These are phyloP conservation scores for Trichomonas vaginalis DNA, from an alignment of 208 protist species.

Conservation along the genomic window DNA sequence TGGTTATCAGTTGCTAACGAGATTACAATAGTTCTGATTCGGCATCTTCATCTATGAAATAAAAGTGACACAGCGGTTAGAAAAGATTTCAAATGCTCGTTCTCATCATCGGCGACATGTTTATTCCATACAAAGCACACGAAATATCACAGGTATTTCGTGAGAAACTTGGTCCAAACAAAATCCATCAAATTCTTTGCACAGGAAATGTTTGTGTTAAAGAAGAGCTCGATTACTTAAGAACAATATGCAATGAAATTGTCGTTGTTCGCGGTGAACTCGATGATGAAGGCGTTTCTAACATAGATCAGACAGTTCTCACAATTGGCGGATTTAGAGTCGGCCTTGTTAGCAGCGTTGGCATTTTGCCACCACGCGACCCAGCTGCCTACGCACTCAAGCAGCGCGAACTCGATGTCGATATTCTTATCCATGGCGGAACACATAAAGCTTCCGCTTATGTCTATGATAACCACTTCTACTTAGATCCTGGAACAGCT, in stretches of 20 bases:
- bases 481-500: conserved; percentile 92
- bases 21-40: too few species aligned
- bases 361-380: conserved; percentile 34
- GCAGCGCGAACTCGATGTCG: conserved; percentile 84
- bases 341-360: conserved; percentile 86
- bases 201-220: conserved; percentile 89
- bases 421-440: conserved; percentile 83
- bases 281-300: conserved; percentile 51
- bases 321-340: conserved; percentile 81
- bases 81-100: conserved; percentile 35
- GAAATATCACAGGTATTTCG: conserved; percentile 77
- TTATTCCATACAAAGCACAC: conserved; percentile 78
- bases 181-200: conserved; percentile 86
- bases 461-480: conserved; percentile 77
- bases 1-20: too few species aligned
- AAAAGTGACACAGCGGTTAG: background rate
- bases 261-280: conserved; percentile 80
- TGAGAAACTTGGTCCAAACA: conserved; percentile 68
- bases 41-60: too few species aligned
- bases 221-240: conserved; percentile 67
- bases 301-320: conserved; percentile 63
- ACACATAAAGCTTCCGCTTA: conserved; percentile 70
- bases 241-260: conserved; percentile 69
- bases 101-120: conserved; percentile 90
- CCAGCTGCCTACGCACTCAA: conserved; percentile 39